A percentile compares a stretch with the other conserved stretches of the same genome.
phyloP scores from a whole-genome alignment of 192 early-diverging fungal species.

The Obelidium mucronatum region DNA sequence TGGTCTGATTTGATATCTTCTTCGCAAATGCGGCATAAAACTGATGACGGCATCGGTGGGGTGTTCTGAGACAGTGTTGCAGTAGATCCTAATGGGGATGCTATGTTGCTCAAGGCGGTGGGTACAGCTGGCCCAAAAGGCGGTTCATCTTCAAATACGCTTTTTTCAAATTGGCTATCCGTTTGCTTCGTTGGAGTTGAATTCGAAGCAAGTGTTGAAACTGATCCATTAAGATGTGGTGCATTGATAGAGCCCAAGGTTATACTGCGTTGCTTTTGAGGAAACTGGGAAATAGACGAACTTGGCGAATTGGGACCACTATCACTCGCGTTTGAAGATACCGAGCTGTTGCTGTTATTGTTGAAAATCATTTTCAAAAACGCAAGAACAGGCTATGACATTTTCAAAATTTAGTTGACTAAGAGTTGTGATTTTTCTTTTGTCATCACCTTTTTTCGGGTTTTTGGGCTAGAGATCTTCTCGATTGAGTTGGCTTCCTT shows the following conservation, averaged over 20 bases:
- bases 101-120: background rate
- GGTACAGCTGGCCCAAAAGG: background rate
- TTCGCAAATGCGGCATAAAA: constrained; percentile 90
- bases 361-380: constrained; percentile 34
- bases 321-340: background rate
- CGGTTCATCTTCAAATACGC: background rate
- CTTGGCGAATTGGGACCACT: background rate
- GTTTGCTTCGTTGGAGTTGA: background rate
- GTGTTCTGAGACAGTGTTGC: too few relatives aligned
- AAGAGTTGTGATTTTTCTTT: background rate
- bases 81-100: background rate
- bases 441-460: constrained; percentile 30
- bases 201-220: background rate
- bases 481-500: background rate
- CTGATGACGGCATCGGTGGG: constrained; percentile 5
- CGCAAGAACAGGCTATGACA: constrained; percentile 18
- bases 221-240: background rate
- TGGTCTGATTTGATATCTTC: constrained; percentile 69
- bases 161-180: background rate
- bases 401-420: background rate
- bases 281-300: background rate
- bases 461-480: constrained; percentile 9
- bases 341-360: constrained; percentile 1
- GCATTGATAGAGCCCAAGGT: background rate
- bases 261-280: constrained; percentile 4